Base-by-base conservation (phyloP, 345 rosid genomes). In the Eucalyptus marginata region DNA sequence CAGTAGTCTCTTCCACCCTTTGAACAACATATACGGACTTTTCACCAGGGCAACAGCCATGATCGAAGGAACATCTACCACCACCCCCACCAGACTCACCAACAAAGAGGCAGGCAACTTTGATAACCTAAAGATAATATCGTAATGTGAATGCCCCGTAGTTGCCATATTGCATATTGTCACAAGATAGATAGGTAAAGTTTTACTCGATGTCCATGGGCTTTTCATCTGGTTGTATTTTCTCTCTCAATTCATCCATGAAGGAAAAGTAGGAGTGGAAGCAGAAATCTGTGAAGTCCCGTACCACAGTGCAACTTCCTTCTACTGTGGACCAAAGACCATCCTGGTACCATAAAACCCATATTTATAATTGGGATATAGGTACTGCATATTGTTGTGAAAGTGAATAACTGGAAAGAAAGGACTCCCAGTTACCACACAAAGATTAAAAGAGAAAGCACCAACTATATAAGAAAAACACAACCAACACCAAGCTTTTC, bases 251-350 rank as follows among this genome's bases (percentile, higher is more conserved):
- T 89, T 95, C 98, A 94, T 96, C 99, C 99, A 97, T 95, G 93
- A 91, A 95, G 49, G 97, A 95, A 90, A 96, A 97, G 91, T 96
- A 97, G 44, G 98, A 96, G 89, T 96, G 98, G 94, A 97, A 96
- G 93, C 99, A 97, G 89, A 96, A 94, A 89, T 97, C 99, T 7
- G 94, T 92, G 56, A 96, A 94, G 92, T 97, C 99, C 31, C 90
- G 92, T 24, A 96, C 98, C 46, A 90, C 96, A 8, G 89, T 96
- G 92, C 97, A 96, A 92, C 98, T 94, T 71, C 96, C 95, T 90
- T 88, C 92, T 79, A 97, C 90, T 2, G 95, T 92, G 87, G 97
- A 92, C 89, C 91, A 88, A 86, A 92, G 94, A 84, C 99, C 99
- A 92, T 97, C 98, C 97, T 96, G 91, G 3, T 11, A 76, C 15